phyloP scores from a whole-genome alignment of 2,329 filamentous ascomycete genomes.

The Colletotrichum sublineola region DNA sequence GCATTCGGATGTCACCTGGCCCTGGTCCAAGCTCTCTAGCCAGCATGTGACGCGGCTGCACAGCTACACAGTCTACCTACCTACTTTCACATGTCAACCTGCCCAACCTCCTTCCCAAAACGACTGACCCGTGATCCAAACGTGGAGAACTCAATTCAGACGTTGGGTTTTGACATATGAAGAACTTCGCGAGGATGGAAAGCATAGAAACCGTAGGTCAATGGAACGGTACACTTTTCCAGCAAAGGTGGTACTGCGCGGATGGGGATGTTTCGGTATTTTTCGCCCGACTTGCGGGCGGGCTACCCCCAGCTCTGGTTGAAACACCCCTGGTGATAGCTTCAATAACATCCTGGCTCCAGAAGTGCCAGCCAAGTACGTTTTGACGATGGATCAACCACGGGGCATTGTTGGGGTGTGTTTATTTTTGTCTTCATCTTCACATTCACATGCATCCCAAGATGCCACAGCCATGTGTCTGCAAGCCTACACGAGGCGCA shows the following conservation, averaged over 20 bases:
- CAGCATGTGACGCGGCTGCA: slow-evolving; percentile 36
- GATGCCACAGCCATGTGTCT: neutral
- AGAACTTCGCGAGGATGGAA: neutral
- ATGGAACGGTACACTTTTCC: neutral
- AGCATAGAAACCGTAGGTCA: neutral
- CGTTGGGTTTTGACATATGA: neutral
- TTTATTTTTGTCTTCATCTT: neutral
- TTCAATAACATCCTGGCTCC: neutral
- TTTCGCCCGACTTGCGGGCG: neutral
- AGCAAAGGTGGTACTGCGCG: neutral
- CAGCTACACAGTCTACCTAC: slow-evolving; percentile 1
- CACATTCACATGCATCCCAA: neutral
- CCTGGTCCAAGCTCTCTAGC: neutral
- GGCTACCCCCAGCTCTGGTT: neutral
- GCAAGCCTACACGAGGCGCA: neutral
- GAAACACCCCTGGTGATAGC: neutral
- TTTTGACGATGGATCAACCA: neutral
- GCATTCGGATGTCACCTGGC: slow-evolving; percentile 25
- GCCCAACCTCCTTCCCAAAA: neutral
- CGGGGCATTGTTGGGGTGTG: neutral
- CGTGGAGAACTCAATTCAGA: no score
- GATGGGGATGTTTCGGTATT: neutral
- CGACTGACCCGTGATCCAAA: neutral
- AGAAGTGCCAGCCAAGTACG: neutral
- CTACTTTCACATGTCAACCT: slow-evolving; percentile 9